Conservation (phyloP, 2,329 filamentous ascomycete genomes). For the Aspergillus piperis region DNA sequence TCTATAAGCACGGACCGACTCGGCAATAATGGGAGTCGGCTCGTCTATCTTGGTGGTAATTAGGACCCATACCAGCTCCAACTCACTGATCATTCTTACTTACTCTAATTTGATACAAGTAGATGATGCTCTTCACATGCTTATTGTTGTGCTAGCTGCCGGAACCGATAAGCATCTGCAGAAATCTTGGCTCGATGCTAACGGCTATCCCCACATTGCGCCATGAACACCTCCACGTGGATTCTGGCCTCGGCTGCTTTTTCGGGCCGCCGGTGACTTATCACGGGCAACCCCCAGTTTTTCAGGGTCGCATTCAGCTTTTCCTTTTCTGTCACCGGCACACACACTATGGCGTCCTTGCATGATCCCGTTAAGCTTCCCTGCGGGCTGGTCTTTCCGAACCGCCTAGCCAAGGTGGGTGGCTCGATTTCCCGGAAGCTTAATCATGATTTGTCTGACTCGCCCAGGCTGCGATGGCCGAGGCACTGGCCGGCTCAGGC, state of each 20-base stretch:
- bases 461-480: conserved; percentile 46
- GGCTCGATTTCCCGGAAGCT: background rate
- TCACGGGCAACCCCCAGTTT: background rate
- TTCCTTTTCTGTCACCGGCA: background rate
- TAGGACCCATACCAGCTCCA: too few relatives aligned
- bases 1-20: too few relatives aligned
- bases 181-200: background rate
- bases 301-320: background rate
- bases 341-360: conserved; percentile 27
- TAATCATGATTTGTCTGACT: conserved; percentile 2
- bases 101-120: too few relatives aligned
- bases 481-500: conserved; percentile 48
- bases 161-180: background rate
- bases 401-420: conserved; percentile 52
- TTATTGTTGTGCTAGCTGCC: background rate
- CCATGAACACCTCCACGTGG: background rate
- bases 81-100: too few relatives aligned
- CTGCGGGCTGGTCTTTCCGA: conserved; percentile 58
- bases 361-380: conserved; percentile 52
- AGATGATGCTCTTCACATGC: background rate
- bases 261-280: conserved; percentile 5
- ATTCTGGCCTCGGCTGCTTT: background rate
- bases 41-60: too few relatives aligned
- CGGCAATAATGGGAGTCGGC: too few relatives aligned
- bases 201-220: background rate